These are phyloP conservation scores for Candida tetrigidarum DNA, from an alignment of 1,139 yeast species.

Conservation along the genomic window DNA sequence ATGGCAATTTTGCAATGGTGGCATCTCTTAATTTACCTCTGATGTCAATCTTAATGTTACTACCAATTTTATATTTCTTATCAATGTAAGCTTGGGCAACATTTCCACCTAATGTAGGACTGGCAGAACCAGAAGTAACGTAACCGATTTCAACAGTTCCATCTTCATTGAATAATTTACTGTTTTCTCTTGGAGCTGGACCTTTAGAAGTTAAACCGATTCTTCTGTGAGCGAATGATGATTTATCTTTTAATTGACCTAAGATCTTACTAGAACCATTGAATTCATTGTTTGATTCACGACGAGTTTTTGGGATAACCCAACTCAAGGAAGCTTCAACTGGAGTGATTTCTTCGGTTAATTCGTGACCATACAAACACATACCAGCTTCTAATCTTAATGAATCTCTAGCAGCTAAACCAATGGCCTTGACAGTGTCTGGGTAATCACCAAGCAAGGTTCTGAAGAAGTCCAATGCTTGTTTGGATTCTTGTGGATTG, in stretches of 20 bases:
- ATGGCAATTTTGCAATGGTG: slow-evolving; percentile 78
- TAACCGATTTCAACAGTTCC: slow-evolving; percentile 63
- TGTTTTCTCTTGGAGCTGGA: slow-evolving; percentile 93
- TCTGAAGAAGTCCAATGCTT: slow-evolving; percentile 64
- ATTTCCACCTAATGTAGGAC: slow-evolving; percentile 86
- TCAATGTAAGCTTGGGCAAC: slow-evolving; percentile 91
- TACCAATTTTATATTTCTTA: slow-evolving; percentile 77
- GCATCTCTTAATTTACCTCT: slow-evolving; percentile 86
- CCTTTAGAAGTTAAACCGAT: slow-evolving; percentile 78
- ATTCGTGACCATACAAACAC: slow-evolving; percentile 96
- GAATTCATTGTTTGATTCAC: slow-evolving; percentile 57
- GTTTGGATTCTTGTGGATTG: slow-evolving; percentile 42
- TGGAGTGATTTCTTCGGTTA: slow-evolving; percentile 81
- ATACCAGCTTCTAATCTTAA: slow-evolving; percentile 96
- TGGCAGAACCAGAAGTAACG: slow-evolving; percentile 89
- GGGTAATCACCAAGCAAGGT: slow-evolving; percentile 59
- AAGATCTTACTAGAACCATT: slow-evolving; percentile 78
- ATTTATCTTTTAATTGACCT: slow-evolving; percentile 69
- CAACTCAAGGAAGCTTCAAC: slow-evolving; percentile 88
- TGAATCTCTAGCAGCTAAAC: slow-evolving; percentile 96
- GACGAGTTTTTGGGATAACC: slow-evolving; percentile 84
- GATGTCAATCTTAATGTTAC: slow-evolving; percentile 73
- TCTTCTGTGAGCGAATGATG: slow-evolving; percentile 61
- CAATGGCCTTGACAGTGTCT: slow-evolving; percentile 77
- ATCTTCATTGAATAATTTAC: slow-evolving; percentile 58